These are phyloP conservation scores for Takakia lepidozioides DNA, from an alignment of 225 moss, liverwort and hornwort species.

Conservation along the genomic window DNA sequence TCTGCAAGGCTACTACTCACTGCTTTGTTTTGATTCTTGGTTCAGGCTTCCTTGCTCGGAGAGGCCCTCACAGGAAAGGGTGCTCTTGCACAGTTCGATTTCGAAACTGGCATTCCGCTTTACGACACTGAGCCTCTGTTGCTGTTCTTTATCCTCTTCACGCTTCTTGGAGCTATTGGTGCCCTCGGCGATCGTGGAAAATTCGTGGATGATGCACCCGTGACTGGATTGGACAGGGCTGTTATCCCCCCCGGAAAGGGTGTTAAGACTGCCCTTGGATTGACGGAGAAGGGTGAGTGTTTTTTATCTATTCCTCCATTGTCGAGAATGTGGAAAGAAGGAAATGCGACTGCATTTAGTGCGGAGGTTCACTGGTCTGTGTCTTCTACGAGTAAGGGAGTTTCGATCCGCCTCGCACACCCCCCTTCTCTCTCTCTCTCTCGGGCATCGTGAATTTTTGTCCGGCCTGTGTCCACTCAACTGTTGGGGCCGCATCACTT, in stretches of 20 bases:
- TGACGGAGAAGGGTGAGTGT: conserved; percentile 47
- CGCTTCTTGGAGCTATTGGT: conserved; percentile 76
- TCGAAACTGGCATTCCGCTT: conserved; percentile 85
- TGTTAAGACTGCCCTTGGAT: conserved; percentile 53
- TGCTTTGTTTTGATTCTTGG: neutral
- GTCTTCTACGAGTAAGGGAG: too few relatives aligned
- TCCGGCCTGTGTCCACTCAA: too few relatives aligned
- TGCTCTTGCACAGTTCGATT: conserved; percentile 76
- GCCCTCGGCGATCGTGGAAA: conserved; percentile 71
- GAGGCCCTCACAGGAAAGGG: conserved; percentile 80
- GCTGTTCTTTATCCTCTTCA: conserved; percentile 81
- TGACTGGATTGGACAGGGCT: conserved; percentile 13
- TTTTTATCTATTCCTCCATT: neutral
- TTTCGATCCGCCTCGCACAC: too few relatives aligned
- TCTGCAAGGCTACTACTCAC: too few relatives aligned
- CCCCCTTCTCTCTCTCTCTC: too few relatives aligned
- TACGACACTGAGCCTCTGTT: conserved; percentile 80
- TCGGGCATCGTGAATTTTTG: too few relatives aligned
- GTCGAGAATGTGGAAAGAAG: too few relatives aligned
- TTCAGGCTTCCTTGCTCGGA: conserved; percentile 69
- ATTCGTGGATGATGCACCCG: conserved; percentile 43
- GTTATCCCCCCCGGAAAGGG: conserved; percentile 62
- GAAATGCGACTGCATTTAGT: too few relatives aligned
- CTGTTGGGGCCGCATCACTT: too few relatives aligned
- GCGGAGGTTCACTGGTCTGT: too few relatives aligned